Base-by-base conservation (phyloP, 768 basidiomycete genomes). In the Dioszegia hungarica region DNA sequence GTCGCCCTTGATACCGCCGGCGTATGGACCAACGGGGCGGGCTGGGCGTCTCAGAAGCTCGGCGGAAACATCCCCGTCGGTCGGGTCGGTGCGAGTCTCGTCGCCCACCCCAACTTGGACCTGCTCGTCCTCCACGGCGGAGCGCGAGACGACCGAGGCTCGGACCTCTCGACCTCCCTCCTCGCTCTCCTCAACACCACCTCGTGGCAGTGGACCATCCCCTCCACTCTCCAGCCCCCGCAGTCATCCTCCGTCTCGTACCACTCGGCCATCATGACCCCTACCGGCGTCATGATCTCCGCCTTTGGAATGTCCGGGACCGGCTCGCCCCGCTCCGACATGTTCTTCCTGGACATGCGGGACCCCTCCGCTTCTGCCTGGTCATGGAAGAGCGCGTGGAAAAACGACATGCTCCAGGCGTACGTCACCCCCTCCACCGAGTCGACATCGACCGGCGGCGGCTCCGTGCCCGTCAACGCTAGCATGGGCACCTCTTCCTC, bases 201-300 rank as follows among this genome's bases (percentile, higher is more conserved):
- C 31, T 62, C 62, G 25, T 66, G 70, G 62, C 53, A 60, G 12
- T 76, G 75, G 75, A 65, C 67, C 1, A 58, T 67, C n/a, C 75
- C 75, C 5, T 57, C 67, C 11, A 67, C 68, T 52, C 63, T 76
- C 10, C 75, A 76, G 47, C 75, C 73, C 0, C 64, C 71, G 5
- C 33, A 65, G 10, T 69, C 69, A 3, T 64, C 68, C 15, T 71
- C 71, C 20, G 60, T 59, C 5, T 58, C 70, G 12, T 74, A 72
- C 59, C 73, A 76, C 50, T 62, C 73, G 14, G 60, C 69, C 2
- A 54, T 76, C 31, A 74, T 76, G 59, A 73, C 73, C 17, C 59
- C 62, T 31, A 60, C 67, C 4, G 75, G 75, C 15, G 73, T 76
- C n/a, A 72, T 76, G 65, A 69, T 76, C 54, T 60, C 69, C 19